phyloP scores from a whole-genome alignment of 192 early-diverging fungal species.

The Geranomyces variabilis region DNA sequence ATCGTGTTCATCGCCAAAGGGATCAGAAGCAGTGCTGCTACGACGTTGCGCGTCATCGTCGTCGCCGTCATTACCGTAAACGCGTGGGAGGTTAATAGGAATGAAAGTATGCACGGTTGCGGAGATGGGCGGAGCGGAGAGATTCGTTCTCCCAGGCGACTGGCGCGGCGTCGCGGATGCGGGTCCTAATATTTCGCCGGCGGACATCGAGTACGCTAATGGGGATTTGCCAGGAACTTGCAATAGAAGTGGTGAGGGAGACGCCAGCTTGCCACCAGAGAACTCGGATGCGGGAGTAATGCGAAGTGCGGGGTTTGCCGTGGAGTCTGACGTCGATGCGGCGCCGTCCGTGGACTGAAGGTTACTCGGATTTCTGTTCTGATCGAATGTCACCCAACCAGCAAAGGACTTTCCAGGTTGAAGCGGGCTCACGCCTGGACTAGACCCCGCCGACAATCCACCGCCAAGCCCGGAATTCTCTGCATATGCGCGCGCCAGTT shows the following conservation, averaged over 20 bases:
- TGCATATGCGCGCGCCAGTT: neutral
- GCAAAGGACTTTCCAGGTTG: constrained; percentile 14
- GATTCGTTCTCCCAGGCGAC: neutral
- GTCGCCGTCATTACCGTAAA: neutral
- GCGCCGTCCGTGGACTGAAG: no score
- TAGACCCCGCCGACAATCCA: neutral
- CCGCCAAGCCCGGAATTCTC: neutral
- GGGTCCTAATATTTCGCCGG: neutral
- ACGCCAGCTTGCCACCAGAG: neutral
- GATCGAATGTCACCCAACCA: constrained; percentile 32
- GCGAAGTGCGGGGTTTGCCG: no score
- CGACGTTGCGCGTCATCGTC: neutral
- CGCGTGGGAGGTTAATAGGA: neutral
- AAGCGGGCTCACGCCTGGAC: neutral
- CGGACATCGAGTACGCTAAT: constrained; percentile 18
- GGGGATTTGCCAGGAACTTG: neutral
- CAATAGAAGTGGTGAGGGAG: neutral
- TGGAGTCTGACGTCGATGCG: no score
- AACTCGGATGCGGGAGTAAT: neutral
- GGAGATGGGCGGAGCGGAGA: neutral
- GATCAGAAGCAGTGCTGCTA: constrained; percentile 19
- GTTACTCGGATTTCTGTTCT: neutral
- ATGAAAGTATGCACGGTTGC: neutral
- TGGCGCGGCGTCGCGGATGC: neutral
- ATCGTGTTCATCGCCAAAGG: constrained; percentile 33